These are phyloP conservation scores for Tricholoma furcatifolium DNA, from an alignment of 768 basidiomycete species.

Conservation along the genomic window DNA sequence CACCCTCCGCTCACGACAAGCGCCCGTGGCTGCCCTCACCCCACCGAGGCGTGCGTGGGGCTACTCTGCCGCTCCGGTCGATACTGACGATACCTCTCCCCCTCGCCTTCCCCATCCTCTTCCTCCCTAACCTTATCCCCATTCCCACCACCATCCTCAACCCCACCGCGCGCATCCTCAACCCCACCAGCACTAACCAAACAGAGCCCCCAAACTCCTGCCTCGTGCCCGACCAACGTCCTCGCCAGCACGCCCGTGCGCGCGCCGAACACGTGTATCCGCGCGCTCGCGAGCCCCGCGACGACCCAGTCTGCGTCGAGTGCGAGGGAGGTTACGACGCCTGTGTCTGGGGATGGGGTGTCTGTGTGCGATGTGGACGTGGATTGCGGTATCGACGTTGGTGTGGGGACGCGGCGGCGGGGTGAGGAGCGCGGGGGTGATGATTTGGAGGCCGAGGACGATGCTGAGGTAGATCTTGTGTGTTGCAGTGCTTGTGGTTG, in stretches of 20 bases:
- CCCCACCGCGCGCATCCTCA: neutral
- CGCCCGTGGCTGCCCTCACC: conserved; percentile 86
- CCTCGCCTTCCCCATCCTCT: neutral
- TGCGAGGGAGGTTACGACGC: conserved; percentile 85
- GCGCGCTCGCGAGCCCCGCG: conserved; percentile 82
- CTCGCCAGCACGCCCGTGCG: conserved; percentile 70
- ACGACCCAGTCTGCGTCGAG: conserved; percentile 84
- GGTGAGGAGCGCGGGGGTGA: conserved; percentile 3
- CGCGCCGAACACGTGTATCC: conserved; percentile 84
- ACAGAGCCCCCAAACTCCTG: conserved; percentile 12
- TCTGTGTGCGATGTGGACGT: conserved; percentile 52
- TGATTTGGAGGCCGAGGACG: conserved; percentile 2
- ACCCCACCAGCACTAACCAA: conserved; percentile 7
- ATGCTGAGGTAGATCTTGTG: neutral
- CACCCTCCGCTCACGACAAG: conserved; percentile 92
- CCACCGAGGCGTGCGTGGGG: conserved; percentile 66
- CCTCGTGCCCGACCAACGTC: conserved; percentile 29
- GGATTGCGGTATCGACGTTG: conserved; percentile 77
- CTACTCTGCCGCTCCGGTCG: conserved; percentile 41
- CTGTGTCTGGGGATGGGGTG: conserved; percentile 38
- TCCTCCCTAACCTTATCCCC: neutral
- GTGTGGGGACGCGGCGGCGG: conserved; percentile 17
- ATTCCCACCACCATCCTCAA: neutral
- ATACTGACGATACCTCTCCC: conserved; percentile 7
- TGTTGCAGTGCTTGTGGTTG: conserved; percentile 63